Conservation (phyloP, 306 rosid species). For the Cicer cuneatum region DNA sequence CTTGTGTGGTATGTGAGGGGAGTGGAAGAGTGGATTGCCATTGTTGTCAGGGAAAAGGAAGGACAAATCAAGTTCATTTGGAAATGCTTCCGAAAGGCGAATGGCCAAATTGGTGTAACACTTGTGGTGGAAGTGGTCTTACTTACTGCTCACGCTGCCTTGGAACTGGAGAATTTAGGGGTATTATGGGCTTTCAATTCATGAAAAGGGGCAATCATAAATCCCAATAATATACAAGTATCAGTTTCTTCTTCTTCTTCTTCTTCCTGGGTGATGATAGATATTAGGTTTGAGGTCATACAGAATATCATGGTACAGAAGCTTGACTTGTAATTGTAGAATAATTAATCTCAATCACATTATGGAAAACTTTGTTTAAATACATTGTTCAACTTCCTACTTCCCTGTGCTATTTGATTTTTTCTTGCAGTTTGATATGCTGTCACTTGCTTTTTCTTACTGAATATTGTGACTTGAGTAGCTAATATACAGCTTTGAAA, state of each 20-base stretch:
- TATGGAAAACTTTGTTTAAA: slow-evolving; percentile 26
- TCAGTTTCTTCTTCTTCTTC: slow-evolving; percentile 22
- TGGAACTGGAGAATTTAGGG: slow-evolving; percentile 89
- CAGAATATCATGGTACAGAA: slow-evolving; percentile 13
- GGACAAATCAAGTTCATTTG: slow-evolving; percentile 69
- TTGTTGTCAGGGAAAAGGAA: slow-evolving; percentile 74
- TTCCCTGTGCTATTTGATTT: slow-evolving; percentile 30
- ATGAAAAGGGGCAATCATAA: slow-evolving; percentile 56
- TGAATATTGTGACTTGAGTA: slow-evolving; percentile 6
- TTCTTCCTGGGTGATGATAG: background rate
- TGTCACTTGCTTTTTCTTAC: background rate
- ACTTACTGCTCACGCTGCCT: slow-evolving; percentile 83
- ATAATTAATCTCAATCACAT: slow-evolving; percentile 33
- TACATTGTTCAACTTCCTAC: slow-evolving; percentile 38
- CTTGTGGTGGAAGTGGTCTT: slow-evolving; percentile 90
- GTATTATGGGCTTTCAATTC: slow-evolving; percentile 85
- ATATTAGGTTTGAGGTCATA: slow-evolving; percentile 39
- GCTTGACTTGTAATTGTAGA: slow-evolving; percentile 40
- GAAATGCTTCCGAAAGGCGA: slow-evolving; percentile 90
- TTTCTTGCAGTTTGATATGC: slow-evolving; percentile 19
- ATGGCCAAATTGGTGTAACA: slow-evolving; percentile 95
- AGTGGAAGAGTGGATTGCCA: slow-evolving; percentile 80
- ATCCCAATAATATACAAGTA: slow-evolving; percentile 42
- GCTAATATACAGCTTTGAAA: slow-evolving; percentile 11
- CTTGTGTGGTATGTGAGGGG: slow-evolving; percentile 78